Conservation (phyloP, 192 early-diverging fungal species). For the Entomortierella lignicola region DNA sequence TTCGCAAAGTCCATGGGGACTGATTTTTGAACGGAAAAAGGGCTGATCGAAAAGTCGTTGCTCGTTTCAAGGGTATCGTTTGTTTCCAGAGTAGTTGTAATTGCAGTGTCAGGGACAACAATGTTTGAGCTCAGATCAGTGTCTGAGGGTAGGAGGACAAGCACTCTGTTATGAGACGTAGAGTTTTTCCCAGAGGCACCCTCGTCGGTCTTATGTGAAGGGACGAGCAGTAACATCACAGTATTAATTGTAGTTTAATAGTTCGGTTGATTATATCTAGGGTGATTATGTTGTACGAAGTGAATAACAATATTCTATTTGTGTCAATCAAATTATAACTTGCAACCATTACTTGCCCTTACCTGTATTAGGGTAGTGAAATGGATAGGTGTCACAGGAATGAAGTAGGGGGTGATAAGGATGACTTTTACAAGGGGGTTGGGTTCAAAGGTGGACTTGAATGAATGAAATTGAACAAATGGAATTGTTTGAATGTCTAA, state of each 20-base stretch:
- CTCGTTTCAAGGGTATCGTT: slow-evolving; percentile 18
- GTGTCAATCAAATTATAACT: not conserved
- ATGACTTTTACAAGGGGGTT: too few relatives aligned
- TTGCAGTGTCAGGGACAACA: slow-evolving; percentile 41
- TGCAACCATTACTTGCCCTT: not conserved
- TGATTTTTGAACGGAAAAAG: not conserved
- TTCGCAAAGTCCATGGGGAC: not conserved
- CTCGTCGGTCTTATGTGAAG: slow-evolving; percentile 25
- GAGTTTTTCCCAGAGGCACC: slow-evolving; percentile 2
- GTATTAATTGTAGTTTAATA: not conserved
- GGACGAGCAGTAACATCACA: slow-evolving; percentile 38
- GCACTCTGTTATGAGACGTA: slow-evolving; percentile 2
- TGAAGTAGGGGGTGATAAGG: not conserved
- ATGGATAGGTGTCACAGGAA: not conserved
- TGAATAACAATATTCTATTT: not conserved
- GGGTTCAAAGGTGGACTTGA: not conserved
- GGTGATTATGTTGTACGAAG: not conserved
- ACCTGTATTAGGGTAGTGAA: not conserved
- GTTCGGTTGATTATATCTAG: not conserved
- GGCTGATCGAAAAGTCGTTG: not conserved
- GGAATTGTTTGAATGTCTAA: not conserved
- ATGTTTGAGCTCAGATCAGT: slow-evolving; percentile 43
- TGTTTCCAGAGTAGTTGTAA: slow-evolving; percentile 37
- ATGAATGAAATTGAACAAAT: not conserved
- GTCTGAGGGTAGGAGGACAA: slow-evolving; percentile 34